phyloP scores from a whole-genome alignment of 202 grass and related monocot genomes.

The Digitaria exilis region DNA sequence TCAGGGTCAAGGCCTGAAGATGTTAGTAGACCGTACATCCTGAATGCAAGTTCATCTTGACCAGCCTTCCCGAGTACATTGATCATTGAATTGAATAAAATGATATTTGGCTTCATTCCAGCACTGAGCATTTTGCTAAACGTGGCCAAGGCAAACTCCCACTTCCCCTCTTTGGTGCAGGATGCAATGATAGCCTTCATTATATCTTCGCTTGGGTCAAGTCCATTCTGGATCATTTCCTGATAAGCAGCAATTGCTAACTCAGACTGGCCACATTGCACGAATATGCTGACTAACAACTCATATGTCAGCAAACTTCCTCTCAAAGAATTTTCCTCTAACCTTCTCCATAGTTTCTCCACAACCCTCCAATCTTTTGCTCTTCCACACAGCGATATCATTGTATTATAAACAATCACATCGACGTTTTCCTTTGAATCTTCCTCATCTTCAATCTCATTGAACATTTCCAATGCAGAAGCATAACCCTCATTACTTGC shows the following conservation, averaged over 20 bases:
- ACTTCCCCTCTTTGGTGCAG: conserved; percentile 89
- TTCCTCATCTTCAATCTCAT: conserved; percentile 47
- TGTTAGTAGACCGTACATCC: conserved; percentile 72
- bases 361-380: conserved; percentile 76
- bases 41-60: conserved; percentile 80
- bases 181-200: conserved; percentile 85
- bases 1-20: conserved; percentile 69
- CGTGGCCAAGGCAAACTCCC: conserved; percentile 62
- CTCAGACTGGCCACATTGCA: conserved; percentile 82
- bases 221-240: conserved; percentile 65
- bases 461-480: conserved; percentile 69
- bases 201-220: conserved; percentile 78
- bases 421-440: conserved; percentile 57
- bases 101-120: conserved; percentile 82
- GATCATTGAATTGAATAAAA: conserved; percentile 83
- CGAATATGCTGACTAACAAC: conserved; percentile 84
- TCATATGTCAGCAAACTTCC: conserved; percentile 80
- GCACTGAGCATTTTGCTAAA: conserved; percentile 72
- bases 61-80: conserved; percentile 85
- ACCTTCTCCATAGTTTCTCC: conserved; percentile 75
- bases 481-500: conserved; percentile 53
- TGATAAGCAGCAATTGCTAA: conserved; percentile 74
- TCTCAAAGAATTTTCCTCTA: conserved; percentile 57
- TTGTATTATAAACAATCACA: conserved; percentile 88
- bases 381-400: conserved; percentile 84